These are phyloP conservation scores for Penicillium coffeae DNA, from an alignment of 495 filamentous ascomycete genomes.

Conservation along the genomic window DNA sequence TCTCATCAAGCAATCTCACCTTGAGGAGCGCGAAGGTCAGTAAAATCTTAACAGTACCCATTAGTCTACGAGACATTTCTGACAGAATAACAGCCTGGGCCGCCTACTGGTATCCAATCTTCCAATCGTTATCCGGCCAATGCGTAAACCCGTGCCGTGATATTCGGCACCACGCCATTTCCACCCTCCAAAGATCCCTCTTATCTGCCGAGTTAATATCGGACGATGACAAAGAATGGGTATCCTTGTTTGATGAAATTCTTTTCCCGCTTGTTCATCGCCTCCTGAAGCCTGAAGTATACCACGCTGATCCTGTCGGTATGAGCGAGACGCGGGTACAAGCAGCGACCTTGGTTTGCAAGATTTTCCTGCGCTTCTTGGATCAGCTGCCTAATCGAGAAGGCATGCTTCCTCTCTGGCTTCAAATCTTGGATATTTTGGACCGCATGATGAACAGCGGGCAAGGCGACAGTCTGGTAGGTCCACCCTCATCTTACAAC, in stretches of 20 bases:
- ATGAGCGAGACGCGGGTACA: constrained; percentile 96
- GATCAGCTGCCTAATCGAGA: constrained; percentile 79
- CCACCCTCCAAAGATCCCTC: constrained; percentile 81
- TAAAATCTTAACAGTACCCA: not conserved
- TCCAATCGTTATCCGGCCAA: constrained; percentile 80
- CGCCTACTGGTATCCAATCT: constrained; percentile 96
- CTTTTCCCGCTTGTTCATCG: constrained; percentile 89
- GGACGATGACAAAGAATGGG: constrained; percentile 81
- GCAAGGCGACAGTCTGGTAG: constrained; percentile 82
- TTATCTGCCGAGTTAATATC: constrained; percentile 77
- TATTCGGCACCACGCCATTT: constrained; percentile 82
- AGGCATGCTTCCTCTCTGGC: constrained; percentile 91
- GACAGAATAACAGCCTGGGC: constrained; percentile 68
- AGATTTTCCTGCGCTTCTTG: constrained; percentile 92
- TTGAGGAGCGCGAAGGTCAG: constrained; percentile 80
- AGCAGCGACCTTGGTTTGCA: constrained; percentile 85
- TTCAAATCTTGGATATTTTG: constrained; percentile 89
- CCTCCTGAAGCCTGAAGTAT: constrained; percentile 92
- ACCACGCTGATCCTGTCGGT: constrained; percentile 82
- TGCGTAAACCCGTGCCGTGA: constrained; percentile 95
- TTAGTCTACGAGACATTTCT: constrained; percentile 1
- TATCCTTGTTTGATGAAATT: constrained; percentile 88
- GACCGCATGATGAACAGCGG: constrained; percentile 96
- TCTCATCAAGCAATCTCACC: constrained; percentile 87
- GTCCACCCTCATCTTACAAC: constrained; percentile 20